These are phyloP conservation scores for Acanthamoeba castellanii DNA, from an alignment of 208 protist species.

Conservation along the genomic window DNA sequence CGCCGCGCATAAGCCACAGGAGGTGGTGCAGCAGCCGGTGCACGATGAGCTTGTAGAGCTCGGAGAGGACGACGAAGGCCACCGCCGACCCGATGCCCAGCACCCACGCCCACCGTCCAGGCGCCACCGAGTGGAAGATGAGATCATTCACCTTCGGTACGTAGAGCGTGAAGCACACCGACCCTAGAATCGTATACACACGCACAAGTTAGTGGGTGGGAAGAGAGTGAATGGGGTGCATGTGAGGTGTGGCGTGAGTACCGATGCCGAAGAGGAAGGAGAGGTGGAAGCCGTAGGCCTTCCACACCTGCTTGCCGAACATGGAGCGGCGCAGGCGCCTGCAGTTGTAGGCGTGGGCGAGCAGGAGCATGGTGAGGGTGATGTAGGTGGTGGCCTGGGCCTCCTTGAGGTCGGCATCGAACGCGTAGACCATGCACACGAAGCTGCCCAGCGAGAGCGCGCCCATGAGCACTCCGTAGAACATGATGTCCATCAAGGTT, in stretches of 20 bases:
- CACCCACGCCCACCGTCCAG: constrained; percentile 50
- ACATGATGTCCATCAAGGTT: constrained; percentile 33
- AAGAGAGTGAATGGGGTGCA: neutral
- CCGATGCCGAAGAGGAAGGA: constrained; percentile 70
- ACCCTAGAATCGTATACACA: neutral
- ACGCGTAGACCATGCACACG: constrained; percentile 19
- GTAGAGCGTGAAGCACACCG: constrained; percentile 66
- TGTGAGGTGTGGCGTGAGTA: neutral
- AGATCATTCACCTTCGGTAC: constrained; percentile 24
- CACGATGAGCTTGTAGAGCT: constrained; percentile 68
- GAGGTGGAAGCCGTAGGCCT: constrained; percentile 65
- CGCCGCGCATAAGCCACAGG: neutral
- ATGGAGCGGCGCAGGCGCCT: constrained; percentile 25
- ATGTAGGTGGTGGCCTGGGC: constrained; percentile 68
- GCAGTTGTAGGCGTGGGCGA: constrained; percentile 68
- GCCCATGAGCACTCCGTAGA: constrained; percentile 61
- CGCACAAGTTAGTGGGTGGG: neutral
- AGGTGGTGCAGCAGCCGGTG: neutral
- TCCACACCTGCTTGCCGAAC: constrained; percentile 63
- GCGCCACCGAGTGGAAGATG: neutral
- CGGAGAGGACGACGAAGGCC: neutral
- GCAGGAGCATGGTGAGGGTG: constrained; percentile 45
- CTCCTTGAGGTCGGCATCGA: neutral
- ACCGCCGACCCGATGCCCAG: neutral
- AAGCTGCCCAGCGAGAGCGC: constrained; percentile 21